Percentiles rank a stretch among this genome's conserved stretches.
Evolutionary conservation across 352 stramenopile genomes (phyloP).

Genomic region (Pythium sukuiense): DNA sequence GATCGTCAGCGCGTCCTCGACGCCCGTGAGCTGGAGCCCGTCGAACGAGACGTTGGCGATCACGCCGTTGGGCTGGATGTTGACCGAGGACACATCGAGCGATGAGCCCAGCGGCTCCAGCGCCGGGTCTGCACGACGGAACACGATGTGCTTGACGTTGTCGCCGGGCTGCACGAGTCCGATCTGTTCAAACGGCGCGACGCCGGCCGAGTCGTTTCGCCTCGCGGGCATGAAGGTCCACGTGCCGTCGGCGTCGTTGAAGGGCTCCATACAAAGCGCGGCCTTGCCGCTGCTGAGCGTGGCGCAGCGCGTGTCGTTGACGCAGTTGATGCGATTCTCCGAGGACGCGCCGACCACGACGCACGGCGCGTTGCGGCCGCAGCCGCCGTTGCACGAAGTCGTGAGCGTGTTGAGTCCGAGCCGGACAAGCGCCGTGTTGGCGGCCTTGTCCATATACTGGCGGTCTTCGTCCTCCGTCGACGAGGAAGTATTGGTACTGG

Average conservation of each 20-base stretch:
- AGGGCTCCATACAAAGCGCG: constrained; percentile 64
- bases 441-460: constrained; percentile 23
- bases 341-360: constrained; percentile 65
- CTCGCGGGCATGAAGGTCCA: constrained; percentile 63
- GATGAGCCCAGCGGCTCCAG: constrained; percentile 38
- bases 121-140: constrained; percentile 36
- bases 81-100: constrained; percentile 69
- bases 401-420: constrained; percentile 63
- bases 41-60: constrained; percentile 55
- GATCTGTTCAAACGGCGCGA: constrained; percentile 65
- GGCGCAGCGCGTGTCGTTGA: constrained; percentile 70
- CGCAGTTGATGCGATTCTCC: constrained; percentile 63
- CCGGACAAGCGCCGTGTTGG: constrained; percentile 16
- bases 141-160: constrained; percentile 51
- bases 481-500: constrained; percentile 1
- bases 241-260: constrained; percentile 32
- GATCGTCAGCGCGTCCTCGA: constrained; percentile 53
- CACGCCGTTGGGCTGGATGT: constrained; percentile 46
- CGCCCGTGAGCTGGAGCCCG: constrained; percentile 44
- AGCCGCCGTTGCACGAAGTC: constrained; percentile 74
- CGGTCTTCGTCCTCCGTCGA: constrained; percentile 9
- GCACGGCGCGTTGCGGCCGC: constrained; percentile 56
- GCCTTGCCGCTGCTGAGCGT: constrained; percentile 68
- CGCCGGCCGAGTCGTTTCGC: constrained; percentile 45
- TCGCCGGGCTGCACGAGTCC: constrained; percentile 63